Evolutionary conservation across 169 alveolate species (phyloP), one percentile per base, ranked within the genome.

Genomic region (Ichthyophthirius multifiliis): DNA sequence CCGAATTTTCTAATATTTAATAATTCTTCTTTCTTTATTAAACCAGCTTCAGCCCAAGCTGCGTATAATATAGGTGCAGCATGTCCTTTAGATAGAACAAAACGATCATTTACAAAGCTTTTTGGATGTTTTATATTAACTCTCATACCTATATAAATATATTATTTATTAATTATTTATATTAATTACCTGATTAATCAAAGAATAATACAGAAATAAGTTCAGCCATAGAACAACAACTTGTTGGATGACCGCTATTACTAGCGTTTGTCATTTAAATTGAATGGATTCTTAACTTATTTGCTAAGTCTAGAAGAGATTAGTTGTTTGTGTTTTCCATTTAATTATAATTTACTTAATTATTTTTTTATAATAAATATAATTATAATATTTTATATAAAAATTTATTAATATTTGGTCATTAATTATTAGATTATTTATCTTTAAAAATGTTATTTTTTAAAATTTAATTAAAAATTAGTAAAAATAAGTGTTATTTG

Each of bases 31-130:
- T 43, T 20, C 5, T 75, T 79, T 62, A 83, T 34, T 23, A 48
- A 76, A 9, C 94, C 94, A 55, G 90, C 89, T 39, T 83, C 78
- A 16, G 88, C 83, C 90, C 90, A 83, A 15, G 92, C 92, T 18
- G 94, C 90, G 75, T 89, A 89, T 1, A 85, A 63, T 43, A 85
- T 83, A 20, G 94, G 94, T 20, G 94, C 94, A 18, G 94, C 89
- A 63, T 89, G 94, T 13, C 94, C 94, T 64, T 89, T 89, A 9
- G 89, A 82, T 7, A 89, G 44, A 6, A 89, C 84, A 30, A 89
- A 82, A 63, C 86, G 81, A 65, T 89, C 93, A 78, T 79, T 75
- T 5, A 43, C 83, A 30, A 89, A 76, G 44, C 75, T 44, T 62
- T 74, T 79, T 32, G 91, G 93, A 27, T 81, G 74, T 41, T 75